Conservation (phyloP, 179 eudicot genomes). For the Silene vulgaris region DNA sequence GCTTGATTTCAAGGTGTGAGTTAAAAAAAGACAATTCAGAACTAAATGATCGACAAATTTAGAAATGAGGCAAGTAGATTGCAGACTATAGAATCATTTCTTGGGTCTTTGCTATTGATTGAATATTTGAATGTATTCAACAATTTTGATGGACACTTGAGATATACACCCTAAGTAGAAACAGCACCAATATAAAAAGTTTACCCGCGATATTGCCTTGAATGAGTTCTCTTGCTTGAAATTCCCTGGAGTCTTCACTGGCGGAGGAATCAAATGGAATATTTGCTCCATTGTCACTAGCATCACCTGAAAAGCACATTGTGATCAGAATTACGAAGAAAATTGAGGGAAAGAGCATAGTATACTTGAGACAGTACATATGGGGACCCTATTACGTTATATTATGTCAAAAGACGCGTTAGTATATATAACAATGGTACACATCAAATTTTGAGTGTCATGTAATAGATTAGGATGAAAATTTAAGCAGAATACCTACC, state of each 20-base stretch:
- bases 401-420: too few species aligned
- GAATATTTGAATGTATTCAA: background rate
- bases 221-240: constrained; percentile 12
- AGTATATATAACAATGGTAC: background rate
- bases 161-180: background rate
- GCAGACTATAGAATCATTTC: too few species aligned
- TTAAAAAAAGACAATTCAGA: too few species aligned
- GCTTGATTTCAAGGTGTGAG: too few species aligned
- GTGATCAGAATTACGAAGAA: background rate
- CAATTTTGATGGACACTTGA: constrained; percentile 1
- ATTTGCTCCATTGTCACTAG: background rate
- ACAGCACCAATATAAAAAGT: background rate
- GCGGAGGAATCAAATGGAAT: background rate
- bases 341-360: background rate
- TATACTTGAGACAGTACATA: too few species aligned
- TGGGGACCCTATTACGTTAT: too few species aligned
- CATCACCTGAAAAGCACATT: constrained; percentile 9
- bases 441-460: background rate
- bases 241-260: background rate
- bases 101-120: background rate
- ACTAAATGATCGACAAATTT: too few species aligned
- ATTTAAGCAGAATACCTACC: background rate
- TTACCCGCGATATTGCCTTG: constrained; percentile 4
- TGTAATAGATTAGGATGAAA: background rate
- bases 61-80: background rate